These are phyloP conservation scores for Ascobolus immersus DNA, from an alignment of 495 filamentous ascomycete genomes.

Conservation along the genomic window DNA sequence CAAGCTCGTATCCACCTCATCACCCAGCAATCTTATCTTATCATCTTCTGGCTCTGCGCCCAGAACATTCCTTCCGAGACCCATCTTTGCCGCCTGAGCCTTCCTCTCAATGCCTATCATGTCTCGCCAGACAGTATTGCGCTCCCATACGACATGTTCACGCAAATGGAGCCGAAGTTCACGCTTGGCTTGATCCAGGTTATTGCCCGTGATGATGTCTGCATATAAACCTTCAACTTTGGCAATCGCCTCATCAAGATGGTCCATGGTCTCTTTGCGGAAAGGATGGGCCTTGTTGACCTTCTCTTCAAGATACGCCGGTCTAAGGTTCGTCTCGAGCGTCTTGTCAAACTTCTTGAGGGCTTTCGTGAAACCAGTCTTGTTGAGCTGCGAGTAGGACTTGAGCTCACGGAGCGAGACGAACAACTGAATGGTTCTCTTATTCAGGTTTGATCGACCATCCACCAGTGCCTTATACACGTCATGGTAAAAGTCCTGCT, in stretches of 20 bases:
- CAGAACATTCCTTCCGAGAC: constrained; percentile 49
- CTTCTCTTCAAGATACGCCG: constrained; percentile 42
- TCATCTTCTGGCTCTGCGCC: constrained; percentile 45
- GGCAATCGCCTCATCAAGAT: constrained; percentile 41
- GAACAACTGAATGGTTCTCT: constrained; percentile 60
- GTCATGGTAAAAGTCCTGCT: background rate
- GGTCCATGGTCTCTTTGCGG: constrained; percentile 35
- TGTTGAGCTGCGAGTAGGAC: constrained; percentile 87
- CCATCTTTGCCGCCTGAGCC: constrained; percentile 82
- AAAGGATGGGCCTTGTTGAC: constrained; percentile 61
- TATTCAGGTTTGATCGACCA: constrained; percentile 67
- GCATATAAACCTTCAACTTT: constrained; percentile 60
- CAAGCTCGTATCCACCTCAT: constrained; percentile 33
- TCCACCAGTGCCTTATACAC: constrained; percentile 32
- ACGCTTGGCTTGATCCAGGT: constrained; percentile 43
- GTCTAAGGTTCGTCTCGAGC: constrained; percentile 49
- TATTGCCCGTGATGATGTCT: constrained; percentile 52
- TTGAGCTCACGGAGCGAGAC: constrained; percentile 88
- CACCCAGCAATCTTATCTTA: constrained; percentile 54
- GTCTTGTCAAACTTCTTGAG: constrained; percentile 99
- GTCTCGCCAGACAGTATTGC: constrained; percentile 96
- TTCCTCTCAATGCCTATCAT: constrained; percentile 96
- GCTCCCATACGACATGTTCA: constrained; percentile 96
- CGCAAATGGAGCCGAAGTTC: constrained; percentile 76
- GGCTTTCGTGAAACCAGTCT: constrained; percentile 84